Evolutionary conservation across 2,329 filamentous ascomycete species (phyloP).

Genomic region (Fusarium verticillioides): DNA sequence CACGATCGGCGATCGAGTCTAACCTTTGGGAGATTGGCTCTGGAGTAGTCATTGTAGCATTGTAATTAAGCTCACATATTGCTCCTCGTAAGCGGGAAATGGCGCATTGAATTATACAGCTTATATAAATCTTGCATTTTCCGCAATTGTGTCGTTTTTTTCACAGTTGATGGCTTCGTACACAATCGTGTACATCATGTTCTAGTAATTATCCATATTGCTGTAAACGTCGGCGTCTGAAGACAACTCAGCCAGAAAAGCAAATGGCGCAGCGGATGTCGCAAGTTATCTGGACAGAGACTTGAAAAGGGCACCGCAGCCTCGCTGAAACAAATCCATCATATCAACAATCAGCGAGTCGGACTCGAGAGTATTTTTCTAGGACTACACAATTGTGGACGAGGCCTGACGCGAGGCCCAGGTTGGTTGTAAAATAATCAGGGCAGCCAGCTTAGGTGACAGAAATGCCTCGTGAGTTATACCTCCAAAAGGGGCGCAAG

Average conservation of each 20-base stretch:
- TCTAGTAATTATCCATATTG: too few species aligned
- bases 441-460: too few species aligned
- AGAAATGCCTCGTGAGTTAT: too few species aligned
- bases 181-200: background rate
- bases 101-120: accelerated
- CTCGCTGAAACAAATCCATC: accelerated
- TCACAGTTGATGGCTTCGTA: too few species aligned
- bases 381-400: background rate
- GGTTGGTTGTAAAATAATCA: background rate
- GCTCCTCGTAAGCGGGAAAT: background rate
- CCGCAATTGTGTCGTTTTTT: background rate
- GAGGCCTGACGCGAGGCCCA: background rate
- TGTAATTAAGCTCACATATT: too few species aligned
- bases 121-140: accelerated
- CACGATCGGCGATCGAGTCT: accelerated
- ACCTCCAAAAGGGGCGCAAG: too few species aligned
- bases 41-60: too few species aligned
- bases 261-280: accelerated
- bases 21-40: background rate
- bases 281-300: accelerated
- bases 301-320: accelerated
- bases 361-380: accelerated
- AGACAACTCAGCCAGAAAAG: background rate
- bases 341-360: accelerated
- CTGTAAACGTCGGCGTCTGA: too few species aligned